phyloP scores from a whole-genome alignment of 257 asterid species.

The Solanum rostratum region DNA sequence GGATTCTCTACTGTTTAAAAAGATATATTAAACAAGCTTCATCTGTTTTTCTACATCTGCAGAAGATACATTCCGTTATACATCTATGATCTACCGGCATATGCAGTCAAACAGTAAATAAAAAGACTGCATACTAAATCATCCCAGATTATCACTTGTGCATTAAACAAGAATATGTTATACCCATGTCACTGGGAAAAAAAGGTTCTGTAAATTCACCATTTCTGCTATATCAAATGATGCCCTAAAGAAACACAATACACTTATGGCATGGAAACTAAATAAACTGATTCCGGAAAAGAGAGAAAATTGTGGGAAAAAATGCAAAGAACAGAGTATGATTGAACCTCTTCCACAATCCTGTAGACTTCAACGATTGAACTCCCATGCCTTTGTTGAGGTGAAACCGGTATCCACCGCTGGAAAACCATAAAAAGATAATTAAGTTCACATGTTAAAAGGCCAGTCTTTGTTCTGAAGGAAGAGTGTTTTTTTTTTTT shows the following conservation, averaged over 20 bases:
- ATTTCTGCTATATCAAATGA: not conserved
- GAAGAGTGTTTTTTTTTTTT: no score
- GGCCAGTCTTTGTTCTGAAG: not conserved
- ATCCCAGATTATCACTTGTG: not conserved
- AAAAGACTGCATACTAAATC: not conserved
- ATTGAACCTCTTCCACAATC: conserved; percentile 88
- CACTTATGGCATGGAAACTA: not conserved
- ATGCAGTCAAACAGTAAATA: not conserved
- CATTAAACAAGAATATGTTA: not conserved
- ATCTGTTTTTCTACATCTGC: not conserved
- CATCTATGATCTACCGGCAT: not conserved
- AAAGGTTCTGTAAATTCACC: not conserved
- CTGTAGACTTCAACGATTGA: conserved; percentile 96
- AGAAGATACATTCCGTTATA: not conserved
- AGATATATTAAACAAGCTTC: not conserved
- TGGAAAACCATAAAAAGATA: conserved; percentile 18
- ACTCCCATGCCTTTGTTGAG: conserved; percentile 94
- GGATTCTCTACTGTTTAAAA: not conserved
- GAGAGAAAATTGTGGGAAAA: not conserved
- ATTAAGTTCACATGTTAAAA: conserved; percentile 11
- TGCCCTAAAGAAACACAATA: not conserved
- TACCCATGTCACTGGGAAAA: not conserved
- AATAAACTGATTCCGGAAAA: not conserved
- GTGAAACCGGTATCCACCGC: conserved; percentile 81
- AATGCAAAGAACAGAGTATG: not conserved